Evolutionary conservation across 306 rosid genomes (phyloP).

Genomic region (Fagus sylvatica): DNA sequence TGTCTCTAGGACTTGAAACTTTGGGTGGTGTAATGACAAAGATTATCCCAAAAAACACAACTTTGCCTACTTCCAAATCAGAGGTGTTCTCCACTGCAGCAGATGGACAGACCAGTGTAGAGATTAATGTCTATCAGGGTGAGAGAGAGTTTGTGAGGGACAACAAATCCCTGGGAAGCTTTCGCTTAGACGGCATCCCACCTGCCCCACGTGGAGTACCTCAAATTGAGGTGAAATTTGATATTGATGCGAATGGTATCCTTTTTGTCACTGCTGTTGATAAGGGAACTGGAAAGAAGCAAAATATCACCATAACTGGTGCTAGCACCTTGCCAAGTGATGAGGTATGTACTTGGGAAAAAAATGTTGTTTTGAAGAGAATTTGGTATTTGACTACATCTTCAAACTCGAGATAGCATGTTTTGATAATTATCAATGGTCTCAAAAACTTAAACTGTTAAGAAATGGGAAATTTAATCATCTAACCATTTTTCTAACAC

Average conservation of each 20-base stretch:
- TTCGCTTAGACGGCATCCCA: conserved; percentile 92
- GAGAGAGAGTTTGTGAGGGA: conserved; percentile 91
- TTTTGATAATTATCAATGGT: no score
- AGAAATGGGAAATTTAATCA: no score
- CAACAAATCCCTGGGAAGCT: conserved; percentile 90
- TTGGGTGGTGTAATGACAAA: conserved; percentile 98
- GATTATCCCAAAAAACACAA: conserved; percentile 96
- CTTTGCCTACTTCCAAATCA: conserved; percentile 92
- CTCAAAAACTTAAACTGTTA: no score
- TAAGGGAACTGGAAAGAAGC: conserved; percentile 93
- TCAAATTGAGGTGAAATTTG: conserved; percentile 93
- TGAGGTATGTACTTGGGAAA: conserved; percentile 51
- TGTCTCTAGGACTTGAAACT: conserved; percentile 89
- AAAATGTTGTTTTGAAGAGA: background rate
- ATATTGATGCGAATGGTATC: conserved; percentile 59
- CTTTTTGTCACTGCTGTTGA: no score
- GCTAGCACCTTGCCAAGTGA: conserved; percentile 90
- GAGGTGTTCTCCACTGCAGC: conserved; percentile 97
- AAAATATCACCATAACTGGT: conserved; percentile 91
- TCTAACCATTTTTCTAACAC: no score
- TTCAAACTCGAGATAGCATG: no score
- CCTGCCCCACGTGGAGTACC: conserved; percentile 97
- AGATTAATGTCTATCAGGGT: conserved; percentile 88
- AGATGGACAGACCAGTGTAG: conserved; percentile 92
- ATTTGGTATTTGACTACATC: background rate